phyloP scores from a whole-genome alignment of 2,329 filamentous ascomycete genomes.

The Trichothecium roseum region DNA sequence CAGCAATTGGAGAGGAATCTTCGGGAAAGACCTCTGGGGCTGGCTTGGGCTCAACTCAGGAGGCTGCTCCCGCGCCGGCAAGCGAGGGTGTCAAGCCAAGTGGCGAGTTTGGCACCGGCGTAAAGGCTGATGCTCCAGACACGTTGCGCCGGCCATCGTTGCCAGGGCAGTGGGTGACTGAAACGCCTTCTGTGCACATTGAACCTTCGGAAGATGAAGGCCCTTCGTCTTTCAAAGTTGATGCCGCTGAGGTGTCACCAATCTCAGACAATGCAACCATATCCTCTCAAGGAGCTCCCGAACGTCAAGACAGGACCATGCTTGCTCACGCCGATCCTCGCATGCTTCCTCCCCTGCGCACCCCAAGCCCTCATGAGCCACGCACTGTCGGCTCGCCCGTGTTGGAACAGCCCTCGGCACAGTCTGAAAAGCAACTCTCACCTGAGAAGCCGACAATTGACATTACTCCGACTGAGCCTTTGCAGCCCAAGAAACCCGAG shows the following conservation, averaged over 20 bases:
- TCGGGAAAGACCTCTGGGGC: conserved; percentile 9
- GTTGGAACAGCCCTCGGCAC: background rate
- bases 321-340: conserved; percentile 12
- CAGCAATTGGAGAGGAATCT: conserved; percentile 7
- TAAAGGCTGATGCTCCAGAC: too few relatives aligned
- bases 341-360: conserved; percentile 21
- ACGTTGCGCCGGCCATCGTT: too few relatives aligned
- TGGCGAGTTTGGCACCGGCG: too few relatives aligned
- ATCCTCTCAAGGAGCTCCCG: background rate
- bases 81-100: too few relatives aligned
- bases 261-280: conserved; percentile 8
- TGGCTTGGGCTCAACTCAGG: too few relatives aligned
- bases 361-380: conserved; percentile 17
- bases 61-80: too few relatives aligned
- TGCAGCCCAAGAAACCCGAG: conserved; percentile 29
- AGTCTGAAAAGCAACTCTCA: background rate
- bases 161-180: too few relatives aligned
- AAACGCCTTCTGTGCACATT: too few relatives aligned
- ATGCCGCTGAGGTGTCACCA: conserved; percentile 8
- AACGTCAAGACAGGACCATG: conserved; percentile 1
- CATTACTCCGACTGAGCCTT: conserved; percentile 31
- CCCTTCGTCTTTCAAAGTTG: background rate
- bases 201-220: too few relatives aligned
- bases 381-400: conserved; percentile 1
- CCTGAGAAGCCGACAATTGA: conserved; percentile 9